Base-by-base conservation (phyloP, 176 grass and related monocot genomes). In the Zea luxurians region DNA sequence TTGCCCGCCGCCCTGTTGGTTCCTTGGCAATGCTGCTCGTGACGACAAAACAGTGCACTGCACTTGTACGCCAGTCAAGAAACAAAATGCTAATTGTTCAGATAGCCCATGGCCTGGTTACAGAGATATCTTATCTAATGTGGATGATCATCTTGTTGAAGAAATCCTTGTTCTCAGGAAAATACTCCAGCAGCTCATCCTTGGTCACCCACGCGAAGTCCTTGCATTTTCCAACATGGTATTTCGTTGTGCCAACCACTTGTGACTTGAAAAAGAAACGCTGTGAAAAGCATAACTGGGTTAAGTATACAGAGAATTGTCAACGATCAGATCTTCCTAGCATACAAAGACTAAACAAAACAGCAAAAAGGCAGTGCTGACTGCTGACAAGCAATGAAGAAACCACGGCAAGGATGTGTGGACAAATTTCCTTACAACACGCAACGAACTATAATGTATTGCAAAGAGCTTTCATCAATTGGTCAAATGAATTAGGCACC, bases 231-330 rank as follows among this genome's bases (percentile, higher is more conserved):
- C 85, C 75, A 16, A 98, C 83, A 15, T 90, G 55, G 37, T 90
- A 43, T 64, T 90, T 87, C 2, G 66, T 86, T 2, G 87, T 47
- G 38, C 89, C 95, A 2, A 98, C 77, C 55, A 92, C 91, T 94
- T 98, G 95, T 41, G 91, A 98, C 78, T 98, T 98, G 83, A 98
- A 98, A 75, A 98, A 98, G 83, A 98, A 98, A 17, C 85, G 81
- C 91, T 98, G 87, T 48, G 35, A 84, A 38, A 77, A 41, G 21
- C 37, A 70, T 84, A 48, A 35, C 3, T 0, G 16, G 76, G 63
- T 75, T 75, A 80, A 10, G 21, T 27, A 7, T 18, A 8, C n/a
- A 44, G 6, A 8, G 20, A 2, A 74, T 40, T 16, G 38, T 18
- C 27, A 61, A 67, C 53, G 0, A 65, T 35, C 18, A 36, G 0